Evolutionary conservation across 176 grass and related monocot genomes (phyloP).

Genomic region (Aegilops speltoides): DNA sequence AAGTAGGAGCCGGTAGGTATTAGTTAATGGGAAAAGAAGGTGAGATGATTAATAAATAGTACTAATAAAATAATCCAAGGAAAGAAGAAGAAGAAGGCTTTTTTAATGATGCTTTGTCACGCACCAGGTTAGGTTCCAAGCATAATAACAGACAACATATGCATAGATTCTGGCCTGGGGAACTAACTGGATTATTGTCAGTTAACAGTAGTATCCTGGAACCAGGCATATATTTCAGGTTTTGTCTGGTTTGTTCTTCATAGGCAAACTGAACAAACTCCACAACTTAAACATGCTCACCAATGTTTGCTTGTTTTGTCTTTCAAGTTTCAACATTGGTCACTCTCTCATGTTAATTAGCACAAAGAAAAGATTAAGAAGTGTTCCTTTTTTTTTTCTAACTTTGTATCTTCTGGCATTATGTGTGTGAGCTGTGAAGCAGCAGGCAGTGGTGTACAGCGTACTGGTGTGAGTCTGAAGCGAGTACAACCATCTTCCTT

Average conservation of each 20-base stretch:
- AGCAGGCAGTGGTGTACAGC: not conserved
- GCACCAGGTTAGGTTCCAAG: not conserved
- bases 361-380: no score
- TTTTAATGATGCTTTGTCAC: conserved; percentile 8
- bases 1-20: no score
- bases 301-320: not conserved
- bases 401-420: not conserved
- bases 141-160: not conserved
- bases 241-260: not conserved
- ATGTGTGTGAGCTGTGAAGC: not conserved
- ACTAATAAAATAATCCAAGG: no score
- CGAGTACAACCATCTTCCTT: not conserved
- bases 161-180: no score
- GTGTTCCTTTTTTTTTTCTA: not conserved
- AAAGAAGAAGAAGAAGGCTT: not conserved
- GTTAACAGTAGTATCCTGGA: no score
- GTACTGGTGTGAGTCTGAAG: conserved; percentile 34
- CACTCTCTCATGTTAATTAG: no score
- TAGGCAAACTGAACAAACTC: not conserved
- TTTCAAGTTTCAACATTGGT: not conserved
- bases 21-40: no score
- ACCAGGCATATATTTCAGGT: not conserved
- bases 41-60: no score
- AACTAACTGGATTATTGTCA: no score
- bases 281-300: not conserved